Conservation (phyloP, 805 yeast species). For the Cyberlindnera samutprakarnensis region DNA sequence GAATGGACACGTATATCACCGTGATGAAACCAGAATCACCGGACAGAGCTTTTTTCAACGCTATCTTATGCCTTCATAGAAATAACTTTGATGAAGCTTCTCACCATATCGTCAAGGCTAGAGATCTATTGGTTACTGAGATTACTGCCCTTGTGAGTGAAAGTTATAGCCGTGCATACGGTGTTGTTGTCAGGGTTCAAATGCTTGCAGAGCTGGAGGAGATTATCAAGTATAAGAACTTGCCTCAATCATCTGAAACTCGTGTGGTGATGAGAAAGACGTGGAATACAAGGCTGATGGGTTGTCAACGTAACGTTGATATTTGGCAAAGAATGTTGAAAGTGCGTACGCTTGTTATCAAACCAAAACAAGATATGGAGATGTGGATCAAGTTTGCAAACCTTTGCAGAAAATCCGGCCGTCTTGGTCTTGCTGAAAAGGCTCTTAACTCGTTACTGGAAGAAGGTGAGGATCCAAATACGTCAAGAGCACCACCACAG, state of each 20-base stretch:
- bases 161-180: slow-evolving; percentile 93
- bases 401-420: slow-evolving; percentile 87
- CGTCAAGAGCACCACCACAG: slow-evolving; percentile 88
- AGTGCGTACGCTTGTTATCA: slow-evolving; percentile 86
- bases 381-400: slow-evolving; percentile 99
- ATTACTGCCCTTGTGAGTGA: slow-evolving; percentile 92
- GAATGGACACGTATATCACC: slow-evolving; percentile 83
- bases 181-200: slow-evolving; percentile 93
- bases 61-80: slow-evolving; percentile 78
- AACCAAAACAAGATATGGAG: slow-evolving; percentile 94
- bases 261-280: slow-evolving; percentile 76
- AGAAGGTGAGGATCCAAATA: slow-evolving; percentile 48
- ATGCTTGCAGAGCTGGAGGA: slow-evolving; percentile 97
- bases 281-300: slow-evolving; percentile 88
- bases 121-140: slow-evolving; percentile 87
- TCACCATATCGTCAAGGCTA: slow-evolving; percentile 70
- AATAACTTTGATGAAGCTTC: slow-evolving; percentile 80
- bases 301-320: slow-evolving; percentile 95
- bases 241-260: slow-evolving; percentile 78
- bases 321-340: slow-evolving; percentile 97
- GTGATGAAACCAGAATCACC: slow-evolving; percentile 92
- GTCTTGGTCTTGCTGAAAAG: slow-evolving; percentile 88
- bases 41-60: slow-evolving; percentile 90
- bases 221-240: slow-evolving; percentile 78
- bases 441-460: slow-evolving; percentile 75